A percentile compares a stretch with the other conserved stretches of the same genome.
These are phyloP conservation scores for Amphichorda felina DNA, from an alignment of 2,329 filamentous ascomycete species.

Conservation along the genomic window DNA sequence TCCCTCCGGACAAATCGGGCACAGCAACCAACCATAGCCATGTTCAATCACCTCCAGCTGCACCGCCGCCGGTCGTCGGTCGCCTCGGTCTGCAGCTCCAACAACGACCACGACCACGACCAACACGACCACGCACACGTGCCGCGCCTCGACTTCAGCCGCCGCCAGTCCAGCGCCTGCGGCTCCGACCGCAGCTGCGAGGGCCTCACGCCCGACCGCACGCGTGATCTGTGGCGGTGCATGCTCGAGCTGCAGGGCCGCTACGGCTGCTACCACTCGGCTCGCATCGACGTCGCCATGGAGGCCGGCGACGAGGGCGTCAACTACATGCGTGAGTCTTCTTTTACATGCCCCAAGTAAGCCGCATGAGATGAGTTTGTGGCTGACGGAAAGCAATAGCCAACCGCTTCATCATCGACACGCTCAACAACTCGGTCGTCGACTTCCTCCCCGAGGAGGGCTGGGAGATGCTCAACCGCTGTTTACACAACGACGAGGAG, in stretches of 20 bases:
- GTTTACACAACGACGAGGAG: slow-evolving; percentile 6
- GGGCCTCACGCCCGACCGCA: slow-evolving; percentile 23
- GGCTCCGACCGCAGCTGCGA: slow-evolving; percentile 16
- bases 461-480: slow-evolving; percentile 20
- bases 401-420: slow-evolving; percentile 27
- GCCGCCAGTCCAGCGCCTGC: slow-evolving; percentile 6
- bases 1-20: too few relatives aligned
- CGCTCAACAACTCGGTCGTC: slow-evolving; percentile 23
- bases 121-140: too few relatives aligned
- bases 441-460: slow-evolving; percentile 21
- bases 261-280: slow-evolving; percentile 37
- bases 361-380: not conserved
- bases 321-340: slow-evolving; percentile 30
- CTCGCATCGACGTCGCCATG: slow-evolving; percentile 33
- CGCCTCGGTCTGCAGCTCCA: not conserved
- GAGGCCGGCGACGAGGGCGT: slow-evolving; percentile 25
- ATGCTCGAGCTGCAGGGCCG: slow-evolving; percentile 34
- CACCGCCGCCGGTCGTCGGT: not conserved
- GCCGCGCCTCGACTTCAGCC: too few relatives aligned
- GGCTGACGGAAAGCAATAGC: slow-evolving; percentile 11
- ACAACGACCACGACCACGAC: not conserved
- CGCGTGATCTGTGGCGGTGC: slow-evolving; percentile 30
- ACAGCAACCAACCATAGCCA: not conserved
- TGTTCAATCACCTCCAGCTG: too few relatives aligned
- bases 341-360: not conserved